A percentile compares a stretch with the other conserved stretches of the same genome.
These are phyloP conservation scores for Dothideomycetes sp. DNA, from an alignment of 2,329 filamentous ascomycete species.

Conservation along the genomic window DNA sequence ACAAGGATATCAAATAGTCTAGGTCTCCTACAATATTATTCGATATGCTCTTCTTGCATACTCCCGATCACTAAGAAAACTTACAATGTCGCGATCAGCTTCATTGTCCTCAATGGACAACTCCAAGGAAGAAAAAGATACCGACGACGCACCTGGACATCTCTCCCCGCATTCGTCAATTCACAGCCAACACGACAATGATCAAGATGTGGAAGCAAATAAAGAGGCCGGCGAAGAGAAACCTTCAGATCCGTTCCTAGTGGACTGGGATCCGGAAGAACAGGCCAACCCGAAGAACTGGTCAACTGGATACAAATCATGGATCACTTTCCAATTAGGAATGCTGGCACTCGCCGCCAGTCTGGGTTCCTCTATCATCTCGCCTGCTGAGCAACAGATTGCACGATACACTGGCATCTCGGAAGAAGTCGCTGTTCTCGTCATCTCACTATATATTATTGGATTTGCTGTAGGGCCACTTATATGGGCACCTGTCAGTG, in stretches of 20 bases:
- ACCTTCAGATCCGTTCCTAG: constrained; percentile 19
- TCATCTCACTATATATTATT: constrained; percentile 35
- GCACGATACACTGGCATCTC: constrained; percentile 35
- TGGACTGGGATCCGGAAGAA: constrained; percentile 63
- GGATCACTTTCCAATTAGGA: constrained; percentile 41
- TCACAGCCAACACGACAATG: neutral
- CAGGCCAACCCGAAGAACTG: constrained; percentile 47
- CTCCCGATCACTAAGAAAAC: neutral
- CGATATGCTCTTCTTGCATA: too few species aligned
- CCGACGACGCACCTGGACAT: neutral
- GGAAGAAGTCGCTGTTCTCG: constrained; percentile 36
- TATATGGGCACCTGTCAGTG: constrained; percentile 34
- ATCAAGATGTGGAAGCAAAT: constrained; percentile 1
- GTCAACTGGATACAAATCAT: constrained; percentile 34
- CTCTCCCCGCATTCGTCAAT: neutral
- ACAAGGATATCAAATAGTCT: too few species aligned
- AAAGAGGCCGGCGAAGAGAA: constrained; percentile 1
- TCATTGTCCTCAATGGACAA: neutral
- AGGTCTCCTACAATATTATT: too few species aligned
- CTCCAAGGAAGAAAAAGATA: neutral
- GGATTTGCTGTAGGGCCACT: constrained; percentile 16
- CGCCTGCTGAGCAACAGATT: constrained; percentile 38
- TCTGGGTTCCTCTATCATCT: constrained; percentile 43
- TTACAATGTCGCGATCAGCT: neutral
- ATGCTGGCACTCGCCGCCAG: constrained; percentile 43